phyloP scores from a whole-genome alignment of 768 basidiomycete genomes.

The Dioszegia hungarica region DNA sequence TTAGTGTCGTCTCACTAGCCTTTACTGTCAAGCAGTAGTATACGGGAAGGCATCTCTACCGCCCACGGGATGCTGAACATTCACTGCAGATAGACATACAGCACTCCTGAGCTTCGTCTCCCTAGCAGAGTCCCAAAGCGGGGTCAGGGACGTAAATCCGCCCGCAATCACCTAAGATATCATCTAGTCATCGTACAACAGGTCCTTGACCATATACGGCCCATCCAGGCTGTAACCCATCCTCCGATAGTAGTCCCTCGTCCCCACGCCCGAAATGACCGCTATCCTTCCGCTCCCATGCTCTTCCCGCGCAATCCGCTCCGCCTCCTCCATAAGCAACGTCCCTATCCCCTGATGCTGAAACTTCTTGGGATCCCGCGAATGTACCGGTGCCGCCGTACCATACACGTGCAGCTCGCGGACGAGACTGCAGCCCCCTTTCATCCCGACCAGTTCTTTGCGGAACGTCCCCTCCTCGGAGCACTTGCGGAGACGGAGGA shows the following conservation, averaged over 20 bases:
- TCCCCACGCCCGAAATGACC: constrained; percentile 97
- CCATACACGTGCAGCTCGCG: constrained; percentile 89
- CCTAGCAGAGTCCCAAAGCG: too few relatives aligned
- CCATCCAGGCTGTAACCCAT: constrained; percentile 92
- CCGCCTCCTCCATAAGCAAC: constrained; percentile 97
- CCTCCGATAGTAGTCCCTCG: constrained; percentile 91
- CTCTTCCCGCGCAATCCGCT: constrained; percentile 93
- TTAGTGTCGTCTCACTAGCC: too few relatives aligned
- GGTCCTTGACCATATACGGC: constrained; percentile 89
- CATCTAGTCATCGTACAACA: constrained; percentile 15
- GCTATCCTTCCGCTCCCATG: constrained; percentile 92
- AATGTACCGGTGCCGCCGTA: constrained; percentile 94
- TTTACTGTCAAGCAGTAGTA: too few relatives aligned
- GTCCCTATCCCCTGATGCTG: constrained; percentile 98
- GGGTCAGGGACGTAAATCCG: too few relatives aligned
- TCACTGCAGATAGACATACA: too few relatives aligned
- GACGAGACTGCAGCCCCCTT: constrained; percentile 77
- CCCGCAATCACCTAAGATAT: background rate
- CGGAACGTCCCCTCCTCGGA: constrained; percentile 96
- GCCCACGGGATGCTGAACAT: too few relatives aligned
- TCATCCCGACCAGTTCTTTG: constrained; percentile 71
- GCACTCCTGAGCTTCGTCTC: too few relatives aligned
- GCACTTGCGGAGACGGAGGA: constrained; percentile 87
- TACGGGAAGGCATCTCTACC: too few relatives aligned
- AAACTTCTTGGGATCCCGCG: constrained; percentile 95